phyloP scores from a whole-genome alignment of 2,329 filamentous ascomycete genomes.

The Falciphora oryzae region DNA sequence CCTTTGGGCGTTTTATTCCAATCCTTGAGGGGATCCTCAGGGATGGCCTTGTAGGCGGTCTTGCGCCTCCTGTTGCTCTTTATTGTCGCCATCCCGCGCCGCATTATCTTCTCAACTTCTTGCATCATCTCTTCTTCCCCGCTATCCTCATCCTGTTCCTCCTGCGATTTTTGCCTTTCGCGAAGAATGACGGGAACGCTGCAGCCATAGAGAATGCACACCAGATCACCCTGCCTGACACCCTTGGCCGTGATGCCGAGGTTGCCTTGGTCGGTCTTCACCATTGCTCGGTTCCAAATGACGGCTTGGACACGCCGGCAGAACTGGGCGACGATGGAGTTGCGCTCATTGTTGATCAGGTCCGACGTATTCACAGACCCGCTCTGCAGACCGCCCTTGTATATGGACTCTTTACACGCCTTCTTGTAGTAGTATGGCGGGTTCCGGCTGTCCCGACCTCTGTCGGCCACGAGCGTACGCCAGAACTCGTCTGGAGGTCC shows the following conservation, averaged over 20 bases:
- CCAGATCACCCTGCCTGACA: slow-evolving; percentile 15
- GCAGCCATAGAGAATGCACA: slow-evolving; percentile 21
- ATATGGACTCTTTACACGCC: slow-evolving; percentile 20
- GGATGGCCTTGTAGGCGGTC: neutral
- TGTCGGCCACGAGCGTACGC: slow-evolving; percentile 21
- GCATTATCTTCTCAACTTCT: neutral
- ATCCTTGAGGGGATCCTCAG: neutral
- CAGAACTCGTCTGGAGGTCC: slow-evolving; percentile 21
- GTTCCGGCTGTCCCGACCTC: slow-evolving; percentile 19
- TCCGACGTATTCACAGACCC: slow-evolving; percentile 17
- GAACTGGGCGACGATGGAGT: slow-evolving; percentile 23
- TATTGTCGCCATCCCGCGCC: neutral
- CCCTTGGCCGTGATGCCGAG: slow-evolving; percentile 14
- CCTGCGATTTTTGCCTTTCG: slow-evolving; percentile 1
- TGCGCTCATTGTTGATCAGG: slow-evolving; percentile 22
- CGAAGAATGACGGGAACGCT: slow-evolving; percentile 20
- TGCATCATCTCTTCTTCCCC: slow-evolving; percentile 3
- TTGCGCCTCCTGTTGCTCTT: neutral
- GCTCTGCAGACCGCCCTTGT: slow-evolving; percentile 18
- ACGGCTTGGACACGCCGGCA: slow-evolving; percentile 22
- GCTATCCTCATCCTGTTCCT: slow-evolving; percentile 8
- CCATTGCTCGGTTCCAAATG: slow-evolving; percentile 21
- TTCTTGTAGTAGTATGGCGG: slow-evolving; percentile 21
- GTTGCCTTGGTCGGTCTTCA: slow-evolving; percentile 15
- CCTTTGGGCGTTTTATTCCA: too few relatives aligned